Conservation (phyloP, 305 asterid genomes). For the Ajuga reptans region DNA sequence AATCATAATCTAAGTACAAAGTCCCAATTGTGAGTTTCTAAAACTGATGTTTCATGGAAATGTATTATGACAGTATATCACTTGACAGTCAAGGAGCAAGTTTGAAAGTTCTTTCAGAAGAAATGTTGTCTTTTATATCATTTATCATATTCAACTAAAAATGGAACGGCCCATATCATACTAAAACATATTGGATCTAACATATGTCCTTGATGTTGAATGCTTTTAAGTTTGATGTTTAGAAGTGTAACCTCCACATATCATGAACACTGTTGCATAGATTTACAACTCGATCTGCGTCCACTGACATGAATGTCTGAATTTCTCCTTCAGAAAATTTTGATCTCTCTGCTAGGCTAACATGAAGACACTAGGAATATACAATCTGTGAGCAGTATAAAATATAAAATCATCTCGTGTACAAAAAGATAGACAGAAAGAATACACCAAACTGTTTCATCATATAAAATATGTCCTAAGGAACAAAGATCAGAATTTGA, state of each 20-base stretch:
- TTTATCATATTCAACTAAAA: not conserved
- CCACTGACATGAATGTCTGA: slow-evolving; percentile 97
- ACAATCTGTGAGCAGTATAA: not conserved
- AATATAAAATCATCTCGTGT: not conserved
- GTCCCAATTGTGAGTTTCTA: not conserved
- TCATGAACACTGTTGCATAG: slow-evolving; percentile 92
- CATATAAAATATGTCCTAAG: not conserved
- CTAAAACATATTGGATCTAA: not conserved
- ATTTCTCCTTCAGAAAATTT: slow-evolving; percentile 98
- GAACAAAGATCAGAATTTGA: not conserved
- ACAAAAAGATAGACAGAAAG: not conserved
- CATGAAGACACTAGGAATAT: slow-evolving; percentile 60
- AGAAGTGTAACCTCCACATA: slow-evolving; percentile 71
- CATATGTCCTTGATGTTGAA: not conserved
- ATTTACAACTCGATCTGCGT: slow-evolving; percentile 83
- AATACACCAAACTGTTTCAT: not conserved
- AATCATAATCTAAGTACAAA: not conserved
- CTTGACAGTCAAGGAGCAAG: not conserved
- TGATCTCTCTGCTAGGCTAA: slow-evolving; percentile 83
- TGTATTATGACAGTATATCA: not conserved
- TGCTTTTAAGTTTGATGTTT: slow-evolving; percentile 8
- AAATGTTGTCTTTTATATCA: not conserved
- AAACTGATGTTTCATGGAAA: not conserved
- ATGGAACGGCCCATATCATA: not conserved
- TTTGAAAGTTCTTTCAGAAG: not conserved